Percentiles rank a stretch among this genome's conserved stretches.
Evolutionary conservation across 2,329 filamentous ascomycete species (phyloP).

Genomic region (Colletotrichum spaethianum): DNA sequence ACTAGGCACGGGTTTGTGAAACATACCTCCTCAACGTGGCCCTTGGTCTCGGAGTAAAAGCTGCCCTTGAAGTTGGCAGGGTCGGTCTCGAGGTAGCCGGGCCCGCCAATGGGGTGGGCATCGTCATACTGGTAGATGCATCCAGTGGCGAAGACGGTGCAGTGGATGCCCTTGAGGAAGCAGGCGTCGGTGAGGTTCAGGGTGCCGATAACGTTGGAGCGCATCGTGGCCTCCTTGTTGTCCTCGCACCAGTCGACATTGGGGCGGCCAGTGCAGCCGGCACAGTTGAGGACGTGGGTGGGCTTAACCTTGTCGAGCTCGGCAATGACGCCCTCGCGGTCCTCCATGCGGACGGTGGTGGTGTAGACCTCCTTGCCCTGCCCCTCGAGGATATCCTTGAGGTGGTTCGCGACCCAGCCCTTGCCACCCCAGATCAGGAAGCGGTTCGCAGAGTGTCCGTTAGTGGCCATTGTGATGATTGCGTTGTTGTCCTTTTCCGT

Average conservation of each 20-base stretch:
- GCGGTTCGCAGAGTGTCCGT: slow-evolving; percentile 52
- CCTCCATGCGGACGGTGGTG: slow-evolving; percentile 76
- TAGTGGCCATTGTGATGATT: slow-evolving; percentile 47
- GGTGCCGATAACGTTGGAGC: slow-evolving; percentile 77
- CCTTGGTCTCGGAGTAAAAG: slow-evolving; percentile 79
- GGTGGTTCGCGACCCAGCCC: slow-evolving; percentile 75
- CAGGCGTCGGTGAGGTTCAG: slow-evolving; percentile 75
- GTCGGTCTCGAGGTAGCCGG: slow-evolving; percentile 74
- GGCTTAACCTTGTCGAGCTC: slow-evolving; percentile 73
- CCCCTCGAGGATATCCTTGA: slow-evolving; percentile 69
- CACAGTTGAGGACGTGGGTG: slow-evolving; percentile 77
- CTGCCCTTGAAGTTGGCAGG: slow-evolving; percentile 75
- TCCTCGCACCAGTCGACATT: slow-evolving; percentile 82
- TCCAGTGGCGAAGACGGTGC: slow-evolving; percentile 77
- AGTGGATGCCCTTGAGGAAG: slow-evolving; percentile 70
- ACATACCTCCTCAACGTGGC: slow-evolving; percentile 73
- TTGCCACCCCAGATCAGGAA: slow-evolving; percentile 77
- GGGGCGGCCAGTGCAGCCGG: slow-evolving; percentile 75
- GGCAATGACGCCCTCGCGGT: slow-evolving; percentile 68
- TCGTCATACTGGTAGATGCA: slow-evolving; percentile 78
- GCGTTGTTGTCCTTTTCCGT: neutral
- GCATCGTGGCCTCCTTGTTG: slow-evolving; percentile 76
- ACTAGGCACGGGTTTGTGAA: neutral
- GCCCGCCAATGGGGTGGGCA: slow-evolving; percentile 70
- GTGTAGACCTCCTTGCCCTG: slow-evolving; percentile 73